These are phyloP conservation scores for Yamadazyma buinensis DNA, from an alignment of 1,139 yeast genomes.

Conservation along the genomic window DNA sequence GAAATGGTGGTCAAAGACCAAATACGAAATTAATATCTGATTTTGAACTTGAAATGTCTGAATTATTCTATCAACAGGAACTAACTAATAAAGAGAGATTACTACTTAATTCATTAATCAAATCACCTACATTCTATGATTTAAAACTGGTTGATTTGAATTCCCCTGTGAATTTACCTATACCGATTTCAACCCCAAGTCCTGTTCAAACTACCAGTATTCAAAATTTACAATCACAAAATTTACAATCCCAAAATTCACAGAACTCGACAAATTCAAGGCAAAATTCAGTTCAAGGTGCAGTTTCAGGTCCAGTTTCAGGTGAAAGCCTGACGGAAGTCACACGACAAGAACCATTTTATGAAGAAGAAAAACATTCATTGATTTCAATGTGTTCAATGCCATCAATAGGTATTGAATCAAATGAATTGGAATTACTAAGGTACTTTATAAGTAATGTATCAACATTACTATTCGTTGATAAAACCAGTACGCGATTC, in stretches of 20 bases:
- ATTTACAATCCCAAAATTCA: too few species aligned
- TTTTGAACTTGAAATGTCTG: slow-evolving; percentile 8
- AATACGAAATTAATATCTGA: too few species aligned
- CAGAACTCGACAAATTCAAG: too few species aligned
- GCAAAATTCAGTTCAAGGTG: too few species aligned
- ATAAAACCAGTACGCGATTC: slow-evolving; percentile 17
- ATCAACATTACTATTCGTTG: slow-evolving; percentile 16
- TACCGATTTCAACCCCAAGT: too few species aligned
- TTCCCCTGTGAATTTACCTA: background rate
- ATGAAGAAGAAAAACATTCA: slow-evolving; percentile 10
- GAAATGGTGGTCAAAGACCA: too few species aligned
- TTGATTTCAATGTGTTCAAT: slow-evolving; percentile 8
- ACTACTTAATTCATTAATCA: slow-evolving; percentile 14
- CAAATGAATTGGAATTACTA: slow-evolving; percentile 13
- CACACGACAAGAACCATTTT: too few species aligned
- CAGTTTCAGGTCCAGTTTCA: too few species aligned
- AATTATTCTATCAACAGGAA: slow-evolving; percentile 7
- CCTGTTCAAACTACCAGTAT: too few species aligned
- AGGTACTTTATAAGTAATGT: slow-evolving; percentile 17
- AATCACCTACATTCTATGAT: slow-evolving; percentile 11
- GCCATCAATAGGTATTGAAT: slow-evolving; percentile 5
- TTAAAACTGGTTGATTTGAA: slow-evolving; percentile 5
- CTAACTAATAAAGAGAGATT: slow-evolving; percentile 13
- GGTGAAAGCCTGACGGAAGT: too few species aligned
- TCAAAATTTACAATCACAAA: too few species aligned